Percentiles rank a stretch among this genome's conserved stretches.
phyloP scores from a whole-genome alignment of 176 grass and related monocot species.

The Zoysia japonica region DNA sequence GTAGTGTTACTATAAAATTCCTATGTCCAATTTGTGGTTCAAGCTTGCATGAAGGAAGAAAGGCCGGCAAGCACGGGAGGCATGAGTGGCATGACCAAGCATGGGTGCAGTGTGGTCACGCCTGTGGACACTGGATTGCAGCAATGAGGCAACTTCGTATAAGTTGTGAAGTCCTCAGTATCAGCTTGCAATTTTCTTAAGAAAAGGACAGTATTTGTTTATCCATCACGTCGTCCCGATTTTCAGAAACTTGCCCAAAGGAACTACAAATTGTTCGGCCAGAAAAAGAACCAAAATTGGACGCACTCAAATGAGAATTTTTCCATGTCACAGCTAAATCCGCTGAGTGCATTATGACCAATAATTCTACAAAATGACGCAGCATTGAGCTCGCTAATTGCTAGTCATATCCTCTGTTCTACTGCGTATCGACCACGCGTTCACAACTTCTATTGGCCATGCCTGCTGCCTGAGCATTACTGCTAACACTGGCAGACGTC shows the following conservation, averaged over 20 bases:
- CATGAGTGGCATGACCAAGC: not conserved
- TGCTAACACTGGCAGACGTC: not conserved
- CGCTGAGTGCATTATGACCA: slow-evolving; percentile 5
- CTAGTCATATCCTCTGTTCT: not conserved
- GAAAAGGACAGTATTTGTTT: not conserved
- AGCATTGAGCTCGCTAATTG: not conserved
- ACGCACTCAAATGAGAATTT: not conserved
- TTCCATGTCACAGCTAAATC: not conserved
- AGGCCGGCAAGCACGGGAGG: not conserved
- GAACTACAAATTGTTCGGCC: not conserved
- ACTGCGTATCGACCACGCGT: not conserved
- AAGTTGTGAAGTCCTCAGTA: not conserved
- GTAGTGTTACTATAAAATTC: too few species aligned
- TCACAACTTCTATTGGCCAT: not conserved
- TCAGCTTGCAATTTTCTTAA: not conserved
- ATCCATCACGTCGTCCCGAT: not conserved
- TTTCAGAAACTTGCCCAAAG: not conserved
- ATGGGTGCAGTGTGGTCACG: not conserved
- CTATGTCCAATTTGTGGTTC: not conserved
- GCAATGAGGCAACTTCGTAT: not conserved
- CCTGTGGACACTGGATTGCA: not conserved
- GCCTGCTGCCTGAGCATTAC: slow-evolving; percentile 5
- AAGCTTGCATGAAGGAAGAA: not conserved
- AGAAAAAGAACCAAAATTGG: too few species aligned
- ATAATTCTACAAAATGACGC: slow-evolving; percentile 35